Evolutionary conservation across 164 flowering plant species (phyloP), one percentile per base, ranked within the genome.

Genomic region (Euptelea pleiosperma): DNA sequence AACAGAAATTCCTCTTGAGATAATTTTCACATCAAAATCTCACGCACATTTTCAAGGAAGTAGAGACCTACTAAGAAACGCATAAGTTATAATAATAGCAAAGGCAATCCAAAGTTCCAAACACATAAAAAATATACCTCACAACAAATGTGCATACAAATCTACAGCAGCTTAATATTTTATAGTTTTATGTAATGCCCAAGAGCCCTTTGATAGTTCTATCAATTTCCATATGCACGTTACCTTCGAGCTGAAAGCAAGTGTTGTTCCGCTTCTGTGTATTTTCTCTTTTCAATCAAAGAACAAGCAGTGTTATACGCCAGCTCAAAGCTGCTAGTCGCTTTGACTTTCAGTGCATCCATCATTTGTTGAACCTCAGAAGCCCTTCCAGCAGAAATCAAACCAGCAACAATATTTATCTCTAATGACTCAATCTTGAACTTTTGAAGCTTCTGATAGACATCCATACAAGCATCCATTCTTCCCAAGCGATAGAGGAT

Each of bases 291-390:
- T 57, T 90, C 96, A 49, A 90, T 78, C 68, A 86, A 77, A 52
- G 97, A 86, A 67, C 97, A 93, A 45, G 95, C 92, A 57, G 77
- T 75, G 65, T 88, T 93, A 68, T 74, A 93, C n/a, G 95, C 99
- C 82, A 93, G 70, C 78, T 90, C 97, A 81, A 82, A 88, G 72
- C 89, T 90, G 79, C 82, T 84, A 15, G 84, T 79, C 64, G 96
- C 73, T 78, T 88, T 86, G 33, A 88, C 77, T 64, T 76, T 75
- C 21, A 82, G 77, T 29, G 78, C 58, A 36, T 83, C 92, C 77
- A 90, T 21, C 55, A 63, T 61, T 58, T 73, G 75, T 75, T 84
- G 84, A 21, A 88, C 99, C 66, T 93, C 96, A 71, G 90, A 75
- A 69, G 88, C 76, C 67, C 76, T 85, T 58, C 96, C 96, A 69